phyloP scores from a whole-genome alignment of 352 stramenopile species.

The Globisporangium viniferum region DNA sequence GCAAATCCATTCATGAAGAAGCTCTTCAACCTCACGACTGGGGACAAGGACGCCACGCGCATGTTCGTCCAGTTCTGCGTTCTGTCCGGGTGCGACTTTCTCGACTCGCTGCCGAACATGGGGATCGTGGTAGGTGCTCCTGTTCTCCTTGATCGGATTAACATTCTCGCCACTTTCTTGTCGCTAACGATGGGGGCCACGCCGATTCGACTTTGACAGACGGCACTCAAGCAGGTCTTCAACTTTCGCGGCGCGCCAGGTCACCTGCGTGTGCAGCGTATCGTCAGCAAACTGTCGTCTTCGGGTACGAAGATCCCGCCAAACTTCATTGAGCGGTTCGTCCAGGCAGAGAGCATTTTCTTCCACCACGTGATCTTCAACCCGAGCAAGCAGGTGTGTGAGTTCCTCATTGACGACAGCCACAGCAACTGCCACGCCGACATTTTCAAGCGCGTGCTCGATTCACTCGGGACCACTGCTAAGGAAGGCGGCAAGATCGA shows the following conservation, averaged over 20 bases:
- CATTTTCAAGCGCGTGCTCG: conserved; percentile 36
- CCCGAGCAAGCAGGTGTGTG: conserved; percentile 30
- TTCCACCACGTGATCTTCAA: conserved; percentile 82
- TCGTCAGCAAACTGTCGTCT: conserved; percentile 59
- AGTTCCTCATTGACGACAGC: conserved; percentile 49
- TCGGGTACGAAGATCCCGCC: conserved; percentile 41
- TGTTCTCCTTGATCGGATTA: neutral
- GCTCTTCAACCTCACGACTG: conserved; percentile 51
- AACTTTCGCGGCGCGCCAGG: conserved; percentile 58
- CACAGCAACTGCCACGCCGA: conserved; percentile 52
- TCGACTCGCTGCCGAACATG: conserved; percentile 75
- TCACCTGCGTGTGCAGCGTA: conserved; percentile 52
- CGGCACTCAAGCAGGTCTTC: conserved; percentile 72
- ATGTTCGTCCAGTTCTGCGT: conserved; percentile 84
- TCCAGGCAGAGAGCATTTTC: conserved; percentile 70
- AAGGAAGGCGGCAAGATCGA: conserved; percentile 12
- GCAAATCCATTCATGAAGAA: conserved; percentile 63
- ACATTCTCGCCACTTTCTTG: neutral
- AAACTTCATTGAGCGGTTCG: conserved; percentile 52
- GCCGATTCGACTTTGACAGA: conserved; percentile 25
- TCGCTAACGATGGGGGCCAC: neutral
- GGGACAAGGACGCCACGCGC: conserved; percentile 52
- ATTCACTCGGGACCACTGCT: conserved; percentile 32
- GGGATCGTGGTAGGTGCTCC: conserved; percentile 53
- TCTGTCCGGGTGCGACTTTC: conserved; percentile 70